Evolutionary conservation across 2,329 filamentous ascomycete genomes (phyloP).

Genomic region (Trichoderma hamatum): DNA sequence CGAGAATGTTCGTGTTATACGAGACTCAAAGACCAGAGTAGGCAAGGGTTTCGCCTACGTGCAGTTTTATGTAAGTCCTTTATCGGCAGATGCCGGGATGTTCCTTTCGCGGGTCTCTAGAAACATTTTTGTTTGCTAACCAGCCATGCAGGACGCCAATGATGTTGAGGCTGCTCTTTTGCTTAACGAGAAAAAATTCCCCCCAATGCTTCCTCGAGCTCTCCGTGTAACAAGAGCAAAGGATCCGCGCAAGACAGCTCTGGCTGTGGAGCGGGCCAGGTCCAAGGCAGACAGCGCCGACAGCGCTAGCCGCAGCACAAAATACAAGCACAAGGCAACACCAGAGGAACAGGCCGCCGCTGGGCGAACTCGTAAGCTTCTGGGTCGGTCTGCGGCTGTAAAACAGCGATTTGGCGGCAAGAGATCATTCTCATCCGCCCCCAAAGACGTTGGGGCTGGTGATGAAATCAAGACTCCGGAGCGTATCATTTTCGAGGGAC

Average conservation of each 20-base stretch:
- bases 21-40: constrained; percentile 86
- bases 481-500: constrained; percentile 78
- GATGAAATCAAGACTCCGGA: constrained; percentile 61
- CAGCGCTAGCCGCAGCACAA: constrained; percentile 45
- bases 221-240: constrained; percentile 87
- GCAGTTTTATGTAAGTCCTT: constrained; percentile 72
- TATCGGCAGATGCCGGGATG: background rate
- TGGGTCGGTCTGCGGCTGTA: constrained; percentile 68
- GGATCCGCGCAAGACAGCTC: constrained; percentile 63
- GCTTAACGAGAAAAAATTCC: constrained; percentile 87
- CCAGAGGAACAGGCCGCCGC: constrained; percentile 70
- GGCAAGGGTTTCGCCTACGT: constrained; percentile 98
- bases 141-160: constrained; percentile 66
- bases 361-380: constrained; percentile 73
- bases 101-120: background rate
- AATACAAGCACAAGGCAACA: constrained; percentile 71
- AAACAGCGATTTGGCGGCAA: constrained; percentile 44
- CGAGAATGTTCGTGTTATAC: constrained; percentile 89
- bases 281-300: constrained; percentile 43
- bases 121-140: constrained; percentile 4
- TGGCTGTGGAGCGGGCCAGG: constrained; percentile 46
- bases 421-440: constrained; percentile 31
- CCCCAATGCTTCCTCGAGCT: constrained; percentile 86
- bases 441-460: constrained; percentile 32
- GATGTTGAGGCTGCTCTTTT: constrained; percentile 88